phyloP scores from a whole-genome alignment of 495 filamentous ascomycete species.

The Cercophora samala region DNA sequence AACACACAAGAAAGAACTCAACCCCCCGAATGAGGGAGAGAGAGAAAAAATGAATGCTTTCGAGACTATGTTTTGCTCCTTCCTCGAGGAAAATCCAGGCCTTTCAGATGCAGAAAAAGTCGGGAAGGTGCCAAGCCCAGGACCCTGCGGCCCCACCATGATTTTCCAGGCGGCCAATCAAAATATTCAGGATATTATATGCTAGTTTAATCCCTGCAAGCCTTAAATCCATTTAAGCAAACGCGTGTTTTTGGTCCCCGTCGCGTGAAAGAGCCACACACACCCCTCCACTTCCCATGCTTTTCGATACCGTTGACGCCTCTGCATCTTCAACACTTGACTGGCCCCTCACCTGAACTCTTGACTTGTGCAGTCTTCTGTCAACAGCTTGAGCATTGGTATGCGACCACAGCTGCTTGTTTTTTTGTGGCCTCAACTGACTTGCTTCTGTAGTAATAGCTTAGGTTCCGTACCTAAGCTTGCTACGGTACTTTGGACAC shows the following conservation, averaged over 20 bases:
- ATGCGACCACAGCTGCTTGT: not conserved
- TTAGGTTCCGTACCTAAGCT: not conserved
- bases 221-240: not conserved
- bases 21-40: not conserved
- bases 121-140: not conserved
- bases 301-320: not conserved
- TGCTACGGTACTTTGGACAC: not conserved
- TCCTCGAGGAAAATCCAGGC: not conserved
- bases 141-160: not conserved
- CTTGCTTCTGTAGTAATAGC: not conserved
- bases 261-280: not conserved
- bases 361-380: not conserved
- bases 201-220: not conserved
- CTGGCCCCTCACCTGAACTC: not conserved
- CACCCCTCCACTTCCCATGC: not conserved
- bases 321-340: not conserved
- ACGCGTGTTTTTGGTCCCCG: slow-evolving; percentile 1
- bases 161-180: not conserved
- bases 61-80: not conserved
- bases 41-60: not conserved
- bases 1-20: not conserved
- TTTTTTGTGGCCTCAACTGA: not conserved
- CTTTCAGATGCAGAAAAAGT: not conserved
- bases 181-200: not conserved
- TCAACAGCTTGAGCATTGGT: not conserved